Base-by-base conservation (phyloP, 129 eudicot genomes). In the Tagetes patula region DNA sequence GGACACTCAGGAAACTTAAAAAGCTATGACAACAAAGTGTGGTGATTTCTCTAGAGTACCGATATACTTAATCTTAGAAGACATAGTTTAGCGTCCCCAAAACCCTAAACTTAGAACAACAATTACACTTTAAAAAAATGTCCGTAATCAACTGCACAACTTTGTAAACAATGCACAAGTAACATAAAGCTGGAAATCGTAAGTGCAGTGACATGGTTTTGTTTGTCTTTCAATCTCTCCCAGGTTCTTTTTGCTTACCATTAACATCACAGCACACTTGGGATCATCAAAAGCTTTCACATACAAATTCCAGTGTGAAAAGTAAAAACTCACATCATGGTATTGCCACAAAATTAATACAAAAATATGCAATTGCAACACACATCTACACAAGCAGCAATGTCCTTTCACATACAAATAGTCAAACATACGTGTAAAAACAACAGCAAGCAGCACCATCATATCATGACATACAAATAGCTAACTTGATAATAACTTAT, bases 261-360 rank as follows among this genome's bases (percentile, higher is more conserved):
- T 42, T 42, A 58, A 33, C 43, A 58, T 32, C 58, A 32, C 56
- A 13, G 59, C 56, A 58, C 40, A 72, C 41, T 48, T 45, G 10
- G 5, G 65, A 37, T 75, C 72, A 27, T 65, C 72, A 47, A 74
- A 63, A 64, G n/a, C 12, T 74, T 50, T 39, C 53, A 49, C 65
- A 64, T 10, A 49, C 63, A 37, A 20, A 74, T 49, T 64, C 34
- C 58, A 37, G 78, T 30, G 33, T 55, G 10, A 60, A 62, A 62
- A 14, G 6, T 11, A 47, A 9, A 60, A 62, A 73, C 5, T 27
- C 59, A 61, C 37, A 47, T 34, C 43, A 62, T 3, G 31, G 48
- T 20, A n/a, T 69, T 70, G 70, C 48, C 62, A n/a, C 36, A 10
- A 47, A 34, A 73, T 36, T 41, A 72, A 11, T 34, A 56, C 31